These are phyloP conservation scores for Wickerhamomyces sydowiorum DNA, from an alignment of 805 yeast genomes.

Conservation along the genomic window DNA sequence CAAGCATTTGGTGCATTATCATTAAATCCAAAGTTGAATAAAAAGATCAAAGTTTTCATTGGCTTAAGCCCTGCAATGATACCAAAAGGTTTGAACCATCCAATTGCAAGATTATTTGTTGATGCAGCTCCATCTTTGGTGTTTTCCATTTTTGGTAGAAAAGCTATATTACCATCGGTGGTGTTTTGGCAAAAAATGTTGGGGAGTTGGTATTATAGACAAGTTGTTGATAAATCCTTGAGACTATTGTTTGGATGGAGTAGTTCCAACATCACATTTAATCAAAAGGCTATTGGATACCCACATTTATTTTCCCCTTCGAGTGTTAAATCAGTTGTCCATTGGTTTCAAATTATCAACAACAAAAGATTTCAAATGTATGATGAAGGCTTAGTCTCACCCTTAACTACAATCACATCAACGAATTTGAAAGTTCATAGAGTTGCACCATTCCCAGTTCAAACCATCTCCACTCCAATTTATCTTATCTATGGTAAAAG, in stretches of 20 bases:
- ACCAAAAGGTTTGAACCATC: slow-evolving; percentile 77
- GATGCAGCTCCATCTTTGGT: slow-evolving; percentile 71
- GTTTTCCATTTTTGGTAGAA: slow-evolving; percentile 65
- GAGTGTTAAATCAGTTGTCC: slow-evolving; percentile 75
- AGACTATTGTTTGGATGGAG: slow-evolving; percentile 64
- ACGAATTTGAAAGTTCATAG: slow-evolving; percentile 32
- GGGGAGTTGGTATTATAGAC: slow-evolving; percentile 65
- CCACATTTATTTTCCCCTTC: slow-evolving; percentile 79
- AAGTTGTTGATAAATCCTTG: slow-evolving; percentile 60
- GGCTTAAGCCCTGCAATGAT: slow-evolving; percentile 95
- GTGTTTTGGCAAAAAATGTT: slow-evolving; percentile 71
- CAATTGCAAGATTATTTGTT: slow-evolving; percentile 67
- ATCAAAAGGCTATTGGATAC: slow-evolving; percentile 69
- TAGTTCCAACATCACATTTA: slow-evolving; percentile 53
- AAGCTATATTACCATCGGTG: slow-evolving; percentile 66
- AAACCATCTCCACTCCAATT: slow-evolving; percentile 53
- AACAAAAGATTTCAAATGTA: slow-evolving; percentile 69
- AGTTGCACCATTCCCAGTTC: slow-evolving; percentile 50
- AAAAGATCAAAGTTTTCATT: slow-evolving; percentile 49
- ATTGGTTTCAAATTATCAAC: slow-evolving; percentile 79
- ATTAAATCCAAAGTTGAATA: slow-evolving; percentile 55
- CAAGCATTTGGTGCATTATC: slow-evolving; percentile 85
- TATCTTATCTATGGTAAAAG: slow-evolving; percentile 61
- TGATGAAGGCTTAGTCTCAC: slow-evolving; percentile 40
- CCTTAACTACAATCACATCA: slow-evolving; percentile 13